These are phyloP conservation scores for Rosa chinensis DNA, from an alignment of 306 rosid genomes.

Conservation along the genomic window DNA sequence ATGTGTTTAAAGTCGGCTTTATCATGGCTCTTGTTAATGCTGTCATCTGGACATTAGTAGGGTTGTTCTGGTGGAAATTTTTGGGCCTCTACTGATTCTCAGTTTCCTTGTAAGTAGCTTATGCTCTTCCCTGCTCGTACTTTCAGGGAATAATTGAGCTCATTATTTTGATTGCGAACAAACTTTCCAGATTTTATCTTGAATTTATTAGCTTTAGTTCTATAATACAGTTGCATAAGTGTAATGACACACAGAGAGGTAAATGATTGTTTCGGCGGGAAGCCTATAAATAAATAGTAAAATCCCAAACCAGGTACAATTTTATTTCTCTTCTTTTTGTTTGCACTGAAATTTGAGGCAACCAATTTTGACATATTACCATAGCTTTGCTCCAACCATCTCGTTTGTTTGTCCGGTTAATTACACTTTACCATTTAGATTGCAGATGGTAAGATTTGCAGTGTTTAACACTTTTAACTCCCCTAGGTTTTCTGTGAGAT, in stretches of 20 bases:
- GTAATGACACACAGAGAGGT: constrained; percentile 15
- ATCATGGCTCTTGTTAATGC: constrained; percentile 73
- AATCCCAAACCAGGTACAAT: too few relatives aligned
- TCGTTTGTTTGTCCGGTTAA: too few relatives aligned
- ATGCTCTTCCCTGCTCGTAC: constrained; percentile 25
- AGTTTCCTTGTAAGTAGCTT: constrained; percentile 42
- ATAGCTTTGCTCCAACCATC: too few relatives aligned
- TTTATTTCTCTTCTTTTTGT: too few relatives aligned
- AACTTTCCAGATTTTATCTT: constrained; percentile 24
- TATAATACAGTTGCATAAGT: constrained; percentile 21
- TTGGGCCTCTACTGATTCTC: constrained; percentile 70
- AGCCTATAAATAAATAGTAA: background rate
- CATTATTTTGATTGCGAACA: constrained; percentile 29
- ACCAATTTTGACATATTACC: too few relatives aligned
- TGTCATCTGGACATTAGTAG: constrained; percentile 72
- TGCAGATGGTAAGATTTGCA: too few relatives aligned
- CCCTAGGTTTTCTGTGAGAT: too few relatives aligned
- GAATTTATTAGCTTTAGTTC: constrained; percentile 18
- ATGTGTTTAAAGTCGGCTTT: constrained; percentile 72
- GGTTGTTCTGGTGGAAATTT: constrained; percentile 91
- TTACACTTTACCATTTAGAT: too few relatives aligned
- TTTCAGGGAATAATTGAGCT: constrained; percentile 40
- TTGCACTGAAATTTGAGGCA: too few relatives aligned
- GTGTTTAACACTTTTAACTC: too few relatives aligned
- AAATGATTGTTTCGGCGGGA: constrained; percentile 19